Conservation (phyloP, 1,284 basidiomycete species). For the Ustilago trichophora region DNA sequence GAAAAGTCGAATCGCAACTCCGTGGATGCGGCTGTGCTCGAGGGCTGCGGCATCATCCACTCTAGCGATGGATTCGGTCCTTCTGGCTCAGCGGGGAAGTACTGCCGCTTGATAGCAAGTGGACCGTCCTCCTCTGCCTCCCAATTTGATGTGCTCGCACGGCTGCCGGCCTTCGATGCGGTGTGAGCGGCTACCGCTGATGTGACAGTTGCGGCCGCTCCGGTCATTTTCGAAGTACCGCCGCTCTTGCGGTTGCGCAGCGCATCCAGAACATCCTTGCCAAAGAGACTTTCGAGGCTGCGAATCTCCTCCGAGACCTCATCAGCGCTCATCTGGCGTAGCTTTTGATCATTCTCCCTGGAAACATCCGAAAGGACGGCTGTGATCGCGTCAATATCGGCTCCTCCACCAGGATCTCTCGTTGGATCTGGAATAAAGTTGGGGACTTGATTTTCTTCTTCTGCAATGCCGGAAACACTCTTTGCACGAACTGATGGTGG, state of each 20-base stretch:
- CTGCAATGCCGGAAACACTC: neutral
- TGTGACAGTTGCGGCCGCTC: neutral
- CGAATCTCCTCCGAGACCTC: constrained; percentile 53
- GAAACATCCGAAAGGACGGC: constrained; percentile 46
- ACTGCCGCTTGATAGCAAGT: constrained; percentile 81
- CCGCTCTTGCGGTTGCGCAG: constrained; percentile 41
- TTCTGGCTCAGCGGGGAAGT: constrained; percentile 76
- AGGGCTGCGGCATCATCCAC: constrained; percentile 49
- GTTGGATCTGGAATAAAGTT: constrained; percentile 43
- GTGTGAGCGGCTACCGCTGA: constrained; percentile 67
- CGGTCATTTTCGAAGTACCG: no score
- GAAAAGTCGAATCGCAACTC: constrained; percentile 58
- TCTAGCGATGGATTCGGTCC: constrained; percentile 46
- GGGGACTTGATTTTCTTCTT: neutral
- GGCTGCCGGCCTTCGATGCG: constrained; percentile 55
- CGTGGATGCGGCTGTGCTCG: neutral
- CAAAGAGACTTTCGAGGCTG: constrained; percentile 55
- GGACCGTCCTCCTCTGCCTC: constrained; percentile 77
- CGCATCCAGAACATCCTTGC: constrained; percentile 54
- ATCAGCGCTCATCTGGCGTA: constrained; percentile 53
- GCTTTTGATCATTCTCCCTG: constrained; percentile 52
- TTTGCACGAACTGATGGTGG: constrained; percentile 30
- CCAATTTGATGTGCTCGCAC: constrained; percentile 2
- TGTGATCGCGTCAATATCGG: constrained; percentile 49
- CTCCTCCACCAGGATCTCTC: constrained; percentile 57